These are phyloP conservation scores for Medicago lupulina DNA, from an alignment of 306 rosid genomes.

Conservation along the genomic window DNA sequence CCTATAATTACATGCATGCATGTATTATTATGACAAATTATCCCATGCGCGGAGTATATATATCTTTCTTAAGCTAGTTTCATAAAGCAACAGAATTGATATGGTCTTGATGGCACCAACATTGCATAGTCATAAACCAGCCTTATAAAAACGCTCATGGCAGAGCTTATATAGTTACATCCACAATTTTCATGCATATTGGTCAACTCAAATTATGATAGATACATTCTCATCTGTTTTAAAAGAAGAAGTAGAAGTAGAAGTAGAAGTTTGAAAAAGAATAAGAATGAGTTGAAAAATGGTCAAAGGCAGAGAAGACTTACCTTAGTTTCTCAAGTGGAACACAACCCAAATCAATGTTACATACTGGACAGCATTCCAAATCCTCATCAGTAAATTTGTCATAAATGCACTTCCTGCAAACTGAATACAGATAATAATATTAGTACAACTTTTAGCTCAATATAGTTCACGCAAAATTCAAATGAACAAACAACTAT, in stretches of 20 bases:
- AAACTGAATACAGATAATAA: conserved; percentile 59
- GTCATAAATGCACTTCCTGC: conserved; percentile 92
- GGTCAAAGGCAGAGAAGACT: conserved; percentile 7
- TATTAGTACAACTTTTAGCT: background rate
- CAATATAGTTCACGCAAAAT: background rate
- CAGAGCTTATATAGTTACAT: conserved; percentile 30
- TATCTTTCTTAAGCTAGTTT: conserved; percentile 28
- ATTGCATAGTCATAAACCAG: conserved; percentile 30
- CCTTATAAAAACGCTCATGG: background rate
- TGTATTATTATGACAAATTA: conserved; percentile 20
- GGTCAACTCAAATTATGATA: background rate
- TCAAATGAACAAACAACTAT: background rate
- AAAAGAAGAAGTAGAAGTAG: background rate
- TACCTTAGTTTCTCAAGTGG: conserved; percentile 94
- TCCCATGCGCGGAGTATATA: too few relatives aligned
- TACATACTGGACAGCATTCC: conserved; percentile 85
- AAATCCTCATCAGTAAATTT: conserved; percentile 80
- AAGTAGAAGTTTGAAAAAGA: background rate
- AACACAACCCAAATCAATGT: conserved; percentile 74
- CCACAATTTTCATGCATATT: conserved; percentile 21
- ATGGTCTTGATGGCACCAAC: conserved; percentile 13
- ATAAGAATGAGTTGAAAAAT: conserved; percentile 25
- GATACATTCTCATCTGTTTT: too few relatives aligned
- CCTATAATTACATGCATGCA: conserved; percentile 14
- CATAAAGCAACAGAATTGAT: conserved; percentile 19